Evolutionary conservation across 768 basidiomycete genomes (phyloP), one percentile per base, ranked within the genome.

Genomic region (Hericium coralloides): DNA sequence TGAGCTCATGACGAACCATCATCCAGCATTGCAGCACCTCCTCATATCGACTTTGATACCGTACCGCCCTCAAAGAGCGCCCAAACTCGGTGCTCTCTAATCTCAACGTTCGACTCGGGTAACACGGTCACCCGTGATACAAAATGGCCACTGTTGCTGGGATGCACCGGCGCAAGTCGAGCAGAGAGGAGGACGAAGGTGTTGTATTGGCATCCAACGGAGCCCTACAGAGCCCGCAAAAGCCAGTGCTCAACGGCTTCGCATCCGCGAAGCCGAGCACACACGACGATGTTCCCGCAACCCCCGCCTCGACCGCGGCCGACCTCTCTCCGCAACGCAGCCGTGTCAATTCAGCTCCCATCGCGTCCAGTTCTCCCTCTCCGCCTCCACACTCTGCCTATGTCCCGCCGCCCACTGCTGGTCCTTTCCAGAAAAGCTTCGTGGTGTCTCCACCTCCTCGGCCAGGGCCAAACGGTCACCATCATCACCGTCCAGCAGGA

Each of bases 151-250:
- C 15, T 25, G 17, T 17, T 15, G 26, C 25, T 23, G 49, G 23
- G 9, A 50, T 73, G 49, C 73, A 74, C 58, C 65, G 70, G 25
- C 64, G 72, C 55, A 74, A 72, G 59, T 64, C 71, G 15, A 73
- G 72, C 63, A 68, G 58, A 48, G 72, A 72, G 18, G 72, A 73
- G 53, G 71, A 72, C 39, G 64, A 65, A 17, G 59, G 61, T 25
- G 53, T 64, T 5, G 58, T 67, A 25, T 51, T 60, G 8, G 52
- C 49, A 41, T 55, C 43, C 31, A 62, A 59, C 50, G 62, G 47
- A 56, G 52, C 20, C 38, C 61, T n/a, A 51, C 64, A 38, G 48
- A 55, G 31, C 25, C 36, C 55, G 22, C 60, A 38, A 25, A 52
- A 15, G 22, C 17, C 38, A 15, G n/a, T 20, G 36, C 31, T 14